Conservation (phyloP, 345 rosid species). For the Lepidium didymum region DNA sequence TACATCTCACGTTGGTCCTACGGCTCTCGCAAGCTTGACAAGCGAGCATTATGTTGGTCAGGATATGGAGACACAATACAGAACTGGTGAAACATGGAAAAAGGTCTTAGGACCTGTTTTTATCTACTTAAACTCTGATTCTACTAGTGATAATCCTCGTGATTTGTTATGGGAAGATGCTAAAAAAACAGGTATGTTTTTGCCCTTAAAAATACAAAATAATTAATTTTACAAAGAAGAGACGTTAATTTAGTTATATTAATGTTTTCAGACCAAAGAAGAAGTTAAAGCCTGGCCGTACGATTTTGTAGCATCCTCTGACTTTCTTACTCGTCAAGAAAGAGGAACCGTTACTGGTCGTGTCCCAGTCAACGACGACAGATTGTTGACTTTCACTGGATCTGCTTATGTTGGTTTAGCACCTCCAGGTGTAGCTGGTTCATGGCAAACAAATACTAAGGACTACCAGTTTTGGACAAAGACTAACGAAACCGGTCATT, state of each 20-base stretch:
- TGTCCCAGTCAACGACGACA: conserved; percentile 38
- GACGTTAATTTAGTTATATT: background rate
- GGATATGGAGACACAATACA: conserved; percentile 45
- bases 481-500: conserved; percentile 50
- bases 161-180: conserved; percentile 74
- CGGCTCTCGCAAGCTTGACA: conserved; percentile 57
- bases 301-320: conserved; percentile 42
- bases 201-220: too few species aligned
- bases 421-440: conserved; percentile 60
- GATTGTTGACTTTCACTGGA: conserved; percentile 27
- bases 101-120: conserved; percentile 79
- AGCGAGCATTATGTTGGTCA: conserved; percentile 71
- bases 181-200: conserved; percentile 51
- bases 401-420: conserved; percentile 85
- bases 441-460: conserved; percentile 82
- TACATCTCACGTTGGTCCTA: conserved; percentile 79
- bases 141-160: background rate
- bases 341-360: conserved; percentile 39
- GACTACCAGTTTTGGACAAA: conserved; percentile 85
- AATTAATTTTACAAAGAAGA: background rate
- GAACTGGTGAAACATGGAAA: conserved; percentile 68
- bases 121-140: conserved; percentile 55
- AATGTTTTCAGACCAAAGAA: conserved; percentile 30
- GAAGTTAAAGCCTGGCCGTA: conserved; percentile 80
- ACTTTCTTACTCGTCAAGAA: conserved; percentile 35